Evolutionary conservation across 129 eudicot genomes (phyloP), one percentile per base, ranked within the genome.

Genomic region (Flaveria linearis): DNA sequence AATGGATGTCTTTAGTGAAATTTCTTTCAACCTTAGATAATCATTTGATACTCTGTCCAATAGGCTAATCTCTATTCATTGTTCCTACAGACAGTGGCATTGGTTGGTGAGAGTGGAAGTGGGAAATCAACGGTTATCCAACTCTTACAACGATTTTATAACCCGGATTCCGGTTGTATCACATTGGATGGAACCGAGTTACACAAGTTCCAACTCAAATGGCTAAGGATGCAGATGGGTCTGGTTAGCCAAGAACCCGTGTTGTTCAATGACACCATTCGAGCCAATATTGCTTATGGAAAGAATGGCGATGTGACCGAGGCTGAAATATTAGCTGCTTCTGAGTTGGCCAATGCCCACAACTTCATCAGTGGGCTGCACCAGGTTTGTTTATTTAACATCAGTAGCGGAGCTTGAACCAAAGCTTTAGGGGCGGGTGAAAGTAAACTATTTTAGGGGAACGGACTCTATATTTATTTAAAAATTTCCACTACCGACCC

Each of bases 261-360:
- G 68, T 62, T 62, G 68, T 62, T 62, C 22, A 62, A 62, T 30
- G 68, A 62, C 68, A 62, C 68, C 43, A 30, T 62, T 62, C 68
- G 68, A 30, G 68, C 68, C 68, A 62, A 62, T 62, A 30, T 62
- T 28, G 88, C 86, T 7, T 91, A 88, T 25, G 93, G 97, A 30
- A 91, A 88, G 70, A 93, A 81, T 4, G 87, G 90, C 13, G 86
- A 80, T 12, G 93, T 89, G 25, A 91, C 82, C 4, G 91, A 91
- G 79, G 84, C 87, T 14, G 97, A 91, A 80, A 83, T 91, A 52
- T 14, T 84, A 55, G 97, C 82, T 36, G 93, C 97, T 39, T 82
- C 97, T 9, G 91, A 91, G 84, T 68, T 82, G 60, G 89, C 93
- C 16, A 91, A 91, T 72, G 97, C 97, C 50, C 90, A 86, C 85